Percentiles rank a stretch among this genome's conserved stretches.
These are phyloP conservation scores for Podospora bellae-mahoneyi DNA, from an alignment of 495 filamentous ascomycete species.

Conservation along the genomic window DNA sequence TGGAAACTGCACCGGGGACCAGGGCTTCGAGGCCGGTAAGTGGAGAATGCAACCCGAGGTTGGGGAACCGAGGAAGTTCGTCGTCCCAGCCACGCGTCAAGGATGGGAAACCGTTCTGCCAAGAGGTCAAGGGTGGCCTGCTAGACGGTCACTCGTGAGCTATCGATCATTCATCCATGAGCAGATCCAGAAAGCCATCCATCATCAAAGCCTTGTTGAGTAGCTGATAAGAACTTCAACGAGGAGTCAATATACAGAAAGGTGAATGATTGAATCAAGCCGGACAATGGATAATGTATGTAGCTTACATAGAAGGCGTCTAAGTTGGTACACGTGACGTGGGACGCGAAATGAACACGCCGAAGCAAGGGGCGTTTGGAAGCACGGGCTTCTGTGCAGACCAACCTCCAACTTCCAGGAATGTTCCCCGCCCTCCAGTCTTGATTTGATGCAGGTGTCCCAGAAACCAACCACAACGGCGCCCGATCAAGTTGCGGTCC, in stretches of 20 bases:
- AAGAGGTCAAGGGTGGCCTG: slow-evolving; percentile 10
- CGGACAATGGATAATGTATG: too few relatives aligned
- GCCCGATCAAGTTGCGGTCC: background rate
- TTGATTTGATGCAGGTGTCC: slow-evolving; percentile 1
- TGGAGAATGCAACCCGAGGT: slow-evolving; percentile 16
- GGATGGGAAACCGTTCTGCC: slow-evolving; percentile 4
- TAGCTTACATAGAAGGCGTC: background rate
- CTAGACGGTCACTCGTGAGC: background rate
- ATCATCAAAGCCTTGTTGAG: background rate
- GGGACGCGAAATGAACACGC: slow-evolving; percentile 32
- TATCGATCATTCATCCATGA: background rate
- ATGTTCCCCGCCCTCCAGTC: slow-evolving; percentile 6
- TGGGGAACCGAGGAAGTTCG: slow-evolving; percentile 14
- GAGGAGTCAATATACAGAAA: background rate
- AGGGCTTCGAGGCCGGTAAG: background rate
- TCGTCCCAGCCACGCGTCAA: slow-evolving; percentile 15
- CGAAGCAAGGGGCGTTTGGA: background rate
- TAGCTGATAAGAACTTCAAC: background rate
- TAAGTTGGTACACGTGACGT: background rate
- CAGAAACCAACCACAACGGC: slow-evolving; percentile 3
- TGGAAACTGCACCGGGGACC: slow-evolving; percentile 2
- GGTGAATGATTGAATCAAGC: background rate
- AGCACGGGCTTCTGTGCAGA: background rate
- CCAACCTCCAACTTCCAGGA: slow-evolving; percentile 2
- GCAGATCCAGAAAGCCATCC: slow-evolving; percentile 1